Evolutionary conservation across 306 rosid genomes (phyloP), one percentile per base, ranked within the genome.

Genomic region (Trifolium repens): DNA sequence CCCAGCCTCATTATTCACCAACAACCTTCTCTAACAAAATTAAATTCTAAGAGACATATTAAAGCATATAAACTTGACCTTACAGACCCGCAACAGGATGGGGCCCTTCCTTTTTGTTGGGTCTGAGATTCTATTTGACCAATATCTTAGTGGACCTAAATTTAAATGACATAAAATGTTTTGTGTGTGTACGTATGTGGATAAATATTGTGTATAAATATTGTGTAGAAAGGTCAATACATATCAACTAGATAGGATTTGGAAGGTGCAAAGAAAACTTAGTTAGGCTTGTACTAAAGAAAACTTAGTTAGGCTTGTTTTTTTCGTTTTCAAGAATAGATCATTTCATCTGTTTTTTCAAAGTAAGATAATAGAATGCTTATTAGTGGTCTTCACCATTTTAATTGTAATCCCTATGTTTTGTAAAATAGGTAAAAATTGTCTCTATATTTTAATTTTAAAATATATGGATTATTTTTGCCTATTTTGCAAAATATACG

Each of bases 91-190:
- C 55, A 32, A 54, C 44, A 26, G 27, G 71, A 59, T 7, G 22
- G 52, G 76, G 70, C 6, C 13, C 54, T 43, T 8, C 64, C 42
- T 49, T 59, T 74, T 74, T 26, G 39, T 47, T 49, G 67, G 68
- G 46, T 39, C 4, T 55, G 1, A 72, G 42, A 72, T 81, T 77
- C 61, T 72, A 24, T 72, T 77, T 82, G 79, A 77, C 79, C 64
- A 46, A 66, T 12, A 47, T 46, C 42, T 24, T 4, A 75, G 62
- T 71, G 58, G 67, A 74, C 73, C 66, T 58, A 39, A 67, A 24
- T 66, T 42, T 42, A 27, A 58, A 68, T 58, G 62, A 16, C 5
- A 12, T 35, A 42, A 54, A 17, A 16, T n/a, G 59, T 7, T 3
- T 17, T 17, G 26, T 53, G 27, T 53, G 58, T 16, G 12, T 52